Evolutionary conservation across 208 protist species (phyloP).

Genomic region (Acanthamoeba lenticulata): DNA sequence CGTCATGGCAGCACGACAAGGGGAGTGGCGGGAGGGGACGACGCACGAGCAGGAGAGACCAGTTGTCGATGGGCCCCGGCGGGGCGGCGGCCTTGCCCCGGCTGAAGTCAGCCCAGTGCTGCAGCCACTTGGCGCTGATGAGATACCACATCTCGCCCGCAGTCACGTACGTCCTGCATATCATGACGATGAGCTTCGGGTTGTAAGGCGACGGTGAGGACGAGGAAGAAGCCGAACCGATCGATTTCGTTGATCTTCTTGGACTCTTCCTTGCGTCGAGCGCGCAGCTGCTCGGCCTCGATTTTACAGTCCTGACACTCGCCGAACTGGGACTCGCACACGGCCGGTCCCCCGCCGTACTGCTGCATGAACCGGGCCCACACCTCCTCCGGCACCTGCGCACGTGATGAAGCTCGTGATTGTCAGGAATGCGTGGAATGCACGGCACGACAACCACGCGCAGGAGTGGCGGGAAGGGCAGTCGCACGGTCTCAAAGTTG

Average conservation of each 20-base stretch:
- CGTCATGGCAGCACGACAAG: background rate
- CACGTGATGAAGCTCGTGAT: background rate
- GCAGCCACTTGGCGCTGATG: background rate
- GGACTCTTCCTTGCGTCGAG: background rate
- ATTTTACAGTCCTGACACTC: background rate
- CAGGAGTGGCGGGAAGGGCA: background rate
- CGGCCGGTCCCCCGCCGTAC: background rate
- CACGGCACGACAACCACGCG: background rate
- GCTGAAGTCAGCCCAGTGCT: background rate
- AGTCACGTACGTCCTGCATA: background rate
- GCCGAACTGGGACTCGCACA: background rate
- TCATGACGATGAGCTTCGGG: background rate
- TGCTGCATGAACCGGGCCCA: background rate
- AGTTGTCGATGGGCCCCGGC: conserved; percentile 54
- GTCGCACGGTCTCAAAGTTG: background rate
- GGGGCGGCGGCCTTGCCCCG: background rate
- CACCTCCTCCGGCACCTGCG: background rate
- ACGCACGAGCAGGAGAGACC: background rate
- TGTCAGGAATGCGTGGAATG: background rate
- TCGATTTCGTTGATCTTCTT: background rate
- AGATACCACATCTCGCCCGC: conserved; percentile 45
- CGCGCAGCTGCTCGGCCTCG: background rate
- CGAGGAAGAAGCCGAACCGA: background rate
- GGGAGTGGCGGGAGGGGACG: background rate
- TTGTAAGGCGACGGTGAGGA: background rate